Percentiles rank a stretch among this genome's conserved stretches.
Conservation (phyloP, 2,329 filamentous ascomycete species). For the Fusarium sublunatum region DNA sequence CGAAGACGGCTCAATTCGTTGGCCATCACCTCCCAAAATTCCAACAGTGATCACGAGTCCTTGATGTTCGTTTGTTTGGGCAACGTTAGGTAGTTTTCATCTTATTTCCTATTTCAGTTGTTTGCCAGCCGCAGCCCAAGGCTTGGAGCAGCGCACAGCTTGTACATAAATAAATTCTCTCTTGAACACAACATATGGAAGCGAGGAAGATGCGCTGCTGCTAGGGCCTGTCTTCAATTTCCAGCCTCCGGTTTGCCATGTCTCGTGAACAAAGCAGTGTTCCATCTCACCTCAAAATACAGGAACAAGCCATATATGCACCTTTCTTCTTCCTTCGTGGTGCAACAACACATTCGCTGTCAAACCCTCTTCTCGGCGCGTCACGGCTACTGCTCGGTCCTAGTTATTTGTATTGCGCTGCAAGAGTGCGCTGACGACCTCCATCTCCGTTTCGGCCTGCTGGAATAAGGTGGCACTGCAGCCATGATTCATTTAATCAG, state of each 20-base stretch:
- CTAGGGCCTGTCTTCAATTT: not conserved
- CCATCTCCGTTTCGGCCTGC: conserved; percentile 15
- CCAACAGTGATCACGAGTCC: conserved; percentile 17
- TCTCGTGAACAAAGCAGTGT: conserved; percentile 2
- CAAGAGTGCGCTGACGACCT: conserved; percentile 14
- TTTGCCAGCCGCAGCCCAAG: conserved; percentile 16
- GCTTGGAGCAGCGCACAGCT: conserved; percentile 25
- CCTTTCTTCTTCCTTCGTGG: conserved; percentile 5
- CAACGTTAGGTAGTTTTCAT: conserved; percentile 4
- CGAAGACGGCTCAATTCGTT: conserved; percentile 14
- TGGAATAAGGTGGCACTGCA: conserved; percentile 30
- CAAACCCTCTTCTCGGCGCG: conserved; percentile 2
- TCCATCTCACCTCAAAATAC: conserved; percentile 1
- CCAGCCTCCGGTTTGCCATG: not conserved
- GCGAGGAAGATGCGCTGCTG: conserved; percentile 15
- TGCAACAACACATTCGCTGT: conserved; percentile 6
- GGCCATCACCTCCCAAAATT: conserved; percentile 5
- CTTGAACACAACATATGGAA: conserved; percentile 27
- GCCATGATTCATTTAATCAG: conserved; percentile 21
- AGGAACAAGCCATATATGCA: conserved; percentile 10
- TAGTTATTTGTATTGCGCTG: conserved; percentile 19
- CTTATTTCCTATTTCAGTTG: conserved; percentile 24
- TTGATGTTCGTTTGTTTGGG: conserved; percentile 25
- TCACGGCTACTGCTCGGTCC: conserved; percentile 10
- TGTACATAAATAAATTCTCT: conserved; percentile 36